phyloP scores from a whole-genome alignment of 2,329 filamentous ascomycete species.

The Fusarium sp. region DNA sequence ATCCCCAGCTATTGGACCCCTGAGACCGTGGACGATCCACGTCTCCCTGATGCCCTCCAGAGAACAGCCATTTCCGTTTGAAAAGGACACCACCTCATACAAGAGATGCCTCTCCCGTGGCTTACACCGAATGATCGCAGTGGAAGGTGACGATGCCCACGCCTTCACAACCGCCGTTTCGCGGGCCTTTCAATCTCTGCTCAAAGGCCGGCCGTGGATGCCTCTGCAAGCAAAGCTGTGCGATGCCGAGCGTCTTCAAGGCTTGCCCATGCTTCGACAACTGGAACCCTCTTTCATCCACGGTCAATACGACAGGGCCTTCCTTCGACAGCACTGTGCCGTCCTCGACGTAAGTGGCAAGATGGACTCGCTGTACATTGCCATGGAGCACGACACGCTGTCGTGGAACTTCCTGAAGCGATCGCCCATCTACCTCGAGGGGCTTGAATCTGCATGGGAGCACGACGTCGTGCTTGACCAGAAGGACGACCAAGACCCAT shows the following conservation, averaged over 20 bases:
- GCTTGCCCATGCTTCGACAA: conserved; percentile 69
- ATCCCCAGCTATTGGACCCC: conserved; percentile 21
- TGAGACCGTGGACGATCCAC: conserved; percentile 68
- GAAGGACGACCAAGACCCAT: conserved; percentile 41
- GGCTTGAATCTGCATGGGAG: conserved; percentile 67
- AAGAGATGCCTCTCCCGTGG: conserved; percentile 71
- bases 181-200: conserved; percentile 61
- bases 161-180: conserved; percentile 63
- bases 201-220: conserved; percentile 65
- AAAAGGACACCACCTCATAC: conserved; percentile 71
- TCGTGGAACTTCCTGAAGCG: conserved; percentile 66
- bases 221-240: conserved; percentile 70
- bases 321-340: conserved; percentile 66
- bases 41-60: conserved; percentile 68
- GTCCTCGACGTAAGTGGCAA: conserved; percentile 65
- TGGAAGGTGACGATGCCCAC: conserved; percentile 61
- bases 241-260: conserved; percentile 65
- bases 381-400: conserved; percentile 65
- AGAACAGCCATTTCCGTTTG: conserved; percentile 69
- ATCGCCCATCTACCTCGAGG: conserved; percentile 61
- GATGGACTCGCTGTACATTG: conserved; percentile 70
- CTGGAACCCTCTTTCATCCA: conserved; percentile 59
- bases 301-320: conserved; percentile 60
- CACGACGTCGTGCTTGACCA: conserved; percentile 64
- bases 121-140: conserved; percentile 67